phyloP scores from a whole-genome alignment of 139 green algal genomes.

The Picochlorum sp. region DNA sequence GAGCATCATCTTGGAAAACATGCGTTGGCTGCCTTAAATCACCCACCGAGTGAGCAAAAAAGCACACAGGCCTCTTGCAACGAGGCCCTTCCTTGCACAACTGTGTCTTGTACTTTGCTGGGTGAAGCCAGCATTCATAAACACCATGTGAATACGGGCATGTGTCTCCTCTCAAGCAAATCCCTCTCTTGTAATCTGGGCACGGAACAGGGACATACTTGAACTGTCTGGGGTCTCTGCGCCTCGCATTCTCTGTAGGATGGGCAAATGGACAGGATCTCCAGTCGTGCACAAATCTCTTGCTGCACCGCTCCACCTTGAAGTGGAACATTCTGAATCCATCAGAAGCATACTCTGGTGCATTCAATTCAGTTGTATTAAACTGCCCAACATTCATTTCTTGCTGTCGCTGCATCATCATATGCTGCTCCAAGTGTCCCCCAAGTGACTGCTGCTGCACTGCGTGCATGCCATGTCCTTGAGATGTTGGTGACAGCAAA shows the following conservation, averaged over 20 bases:
- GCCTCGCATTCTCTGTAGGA: constrained; percentile 88
- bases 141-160: constrained; percentile 83
- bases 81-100: constrained; percentile 77
- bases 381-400: constrained; percentile 25
- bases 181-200: constrained; percentile 84
- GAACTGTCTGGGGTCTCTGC: constrained; percentile 80
- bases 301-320: constrained; percentile 76
- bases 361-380: constrained; percentile 56
- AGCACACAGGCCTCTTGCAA: constrained; percentile 81
- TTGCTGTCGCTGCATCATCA: neutral
- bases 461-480: no score
- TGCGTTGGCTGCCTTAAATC: constrained; percentile 61
- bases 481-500: no score
- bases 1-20: neutral
- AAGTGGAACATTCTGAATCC: constrained; percentile 79
- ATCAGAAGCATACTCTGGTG: constrained; percentile 72
- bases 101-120: constrained; percentile 73
- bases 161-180: constrained; percentile 49
- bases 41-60: constrained; percentile 77
- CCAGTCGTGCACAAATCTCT: constrained; percentile 90
- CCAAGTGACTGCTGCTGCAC: neutral
- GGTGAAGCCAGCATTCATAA: constrained; percentile 91
- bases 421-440: neutral
- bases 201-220: constrained; percentile 82
- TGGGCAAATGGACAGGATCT: constrained; percentile 93